Evolutionary conservation across 1,139 yeast genomes (phyloP).

Genomic region (Lodderomyces beijingensis): DNA sequence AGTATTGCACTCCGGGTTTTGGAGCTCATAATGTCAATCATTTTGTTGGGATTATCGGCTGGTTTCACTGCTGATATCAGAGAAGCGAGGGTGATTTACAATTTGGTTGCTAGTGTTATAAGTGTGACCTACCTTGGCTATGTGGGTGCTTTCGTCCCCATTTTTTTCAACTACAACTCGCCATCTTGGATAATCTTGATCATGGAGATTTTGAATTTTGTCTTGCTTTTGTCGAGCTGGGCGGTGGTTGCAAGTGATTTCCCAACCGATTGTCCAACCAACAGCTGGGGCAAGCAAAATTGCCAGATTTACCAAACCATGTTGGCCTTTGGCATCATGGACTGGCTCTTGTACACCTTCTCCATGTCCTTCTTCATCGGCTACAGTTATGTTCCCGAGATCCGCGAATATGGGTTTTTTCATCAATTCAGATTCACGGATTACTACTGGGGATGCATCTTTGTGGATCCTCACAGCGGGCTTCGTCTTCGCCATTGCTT

Average conservation of each 20-base stretch:
- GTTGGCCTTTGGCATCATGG: constrained; percentile 25
- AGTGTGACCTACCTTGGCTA: constrained; percentile 22
- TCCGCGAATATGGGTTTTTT: constrained; percentile 6
- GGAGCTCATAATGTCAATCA: constrained; percentile 22
- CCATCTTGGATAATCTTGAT: constrained; percentile 16
- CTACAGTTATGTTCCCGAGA: constrained; percentile 21
- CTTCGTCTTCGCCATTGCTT: constrained; percentile 4
- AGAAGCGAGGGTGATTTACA: constrained; percentile 16
- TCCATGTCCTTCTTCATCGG: constrained; percentile 19
- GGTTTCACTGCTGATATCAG: constrained; percentile 14
- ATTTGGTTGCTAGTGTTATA: constrained; percentile 19
- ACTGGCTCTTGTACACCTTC: constrained; percentile 23
- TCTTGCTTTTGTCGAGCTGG: constrained; percentile 21
- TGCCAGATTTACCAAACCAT: constrained; percentile 26
- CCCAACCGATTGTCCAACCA: constrained; percentile 18
- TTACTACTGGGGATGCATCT: constrained; percentile 6
- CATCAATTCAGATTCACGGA: constrained; percentile 4
- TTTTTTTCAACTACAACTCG: constrained; percentile 9
- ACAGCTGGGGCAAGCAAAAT: constrained; percentile 5
- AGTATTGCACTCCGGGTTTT: constrained; percentile 10
- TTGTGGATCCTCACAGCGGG: constrained; percentile 1
- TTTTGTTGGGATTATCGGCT: constrained; percentile 24
- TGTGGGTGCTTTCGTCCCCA: constrained; percentile 14
- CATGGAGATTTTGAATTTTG: constrained; percentile 21
- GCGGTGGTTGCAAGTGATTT: constrained; percentile 21